Evolutionary conservation across 768 basidiomycete genomes (phyloP).

Genomic region (Hygrocybe punicea): DNA sequence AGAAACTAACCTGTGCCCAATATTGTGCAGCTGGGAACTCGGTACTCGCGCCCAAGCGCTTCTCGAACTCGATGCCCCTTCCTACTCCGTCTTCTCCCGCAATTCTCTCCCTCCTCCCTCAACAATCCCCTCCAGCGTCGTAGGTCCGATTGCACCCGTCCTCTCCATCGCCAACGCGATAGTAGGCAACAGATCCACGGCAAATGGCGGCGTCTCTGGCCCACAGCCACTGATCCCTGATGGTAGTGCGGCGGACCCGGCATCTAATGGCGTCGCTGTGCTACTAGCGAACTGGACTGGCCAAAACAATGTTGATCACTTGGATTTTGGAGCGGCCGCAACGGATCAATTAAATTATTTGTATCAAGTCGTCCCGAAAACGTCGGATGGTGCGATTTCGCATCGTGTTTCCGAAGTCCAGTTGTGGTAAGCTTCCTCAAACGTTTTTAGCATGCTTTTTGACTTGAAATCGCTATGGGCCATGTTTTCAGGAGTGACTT

Average conservation of each 20-base stretch:
- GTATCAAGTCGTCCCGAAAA: conserved; percentile 53
- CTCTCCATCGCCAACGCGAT: conserved; percentile 51
- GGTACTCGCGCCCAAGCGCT: conserved; percentile 54
- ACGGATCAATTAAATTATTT: conserved; percentile 63
- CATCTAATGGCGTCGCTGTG: conserved; percentile 70
- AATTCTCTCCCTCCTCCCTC: conserved; percentile 35
- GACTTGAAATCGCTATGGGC: too few relatives aligned
- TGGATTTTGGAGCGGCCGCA: conserved; percentile 63
- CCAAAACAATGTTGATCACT: conserved; percentile 28
- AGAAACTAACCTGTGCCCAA: neutral
- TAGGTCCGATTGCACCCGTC: conserved; percentile 47
- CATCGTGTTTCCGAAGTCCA: conserved; percentile 69
- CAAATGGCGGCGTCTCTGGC: conserved; percentile 43
- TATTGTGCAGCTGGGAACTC: conserved; percentile 47
- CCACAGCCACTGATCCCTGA: conserved; percentile 58
- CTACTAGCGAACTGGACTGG: conserved; percentile 53
- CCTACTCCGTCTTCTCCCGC: conserved; percentile 44
- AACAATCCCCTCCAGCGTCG: conserved; percentile 29
- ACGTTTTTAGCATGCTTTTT: neutral
- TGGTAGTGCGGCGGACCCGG: conserved; percentile 72
- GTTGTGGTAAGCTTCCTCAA: conserved; percentile 53
- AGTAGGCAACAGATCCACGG: conserved; percentile 45
- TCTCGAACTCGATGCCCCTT: conserved; percentile 43
- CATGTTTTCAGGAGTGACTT: conserved; percentile 62
- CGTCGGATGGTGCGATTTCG: conserved; percentile 75